Evolutionary conservation across 306 rosid genomes (phyloP).

Genomic region (Ammopiptanthus mongolicus): DNA sequence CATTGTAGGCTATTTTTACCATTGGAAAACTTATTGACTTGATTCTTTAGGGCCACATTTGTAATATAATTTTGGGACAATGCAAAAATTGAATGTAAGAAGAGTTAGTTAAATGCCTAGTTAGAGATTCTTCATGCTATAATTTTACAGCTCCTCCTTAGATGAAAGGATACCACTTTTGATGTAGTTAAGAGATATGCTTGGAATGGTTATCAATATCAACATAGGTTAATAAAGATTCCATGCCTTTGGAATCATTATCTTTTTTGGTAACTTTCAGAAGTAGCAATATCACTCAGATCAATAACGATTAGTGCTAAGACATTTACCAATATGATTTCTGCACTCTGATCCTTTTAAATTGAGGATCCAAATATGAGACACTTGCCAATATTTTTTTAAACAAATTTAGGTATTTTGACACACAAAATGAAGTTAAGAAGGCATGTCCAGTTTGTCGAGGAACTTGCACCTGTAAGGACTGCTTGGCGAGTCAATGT

Average conservation of each 20-base stretch:
- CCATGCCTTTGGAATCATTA: neutral
- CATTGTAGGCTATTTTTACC: neutral
- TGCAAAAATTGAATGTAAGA: conserved; percentile 17
- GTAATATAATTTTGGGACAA: neutral
- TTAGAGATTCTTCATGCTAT: neutral
- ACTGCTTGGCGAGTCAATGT: conserved; percentile 56
- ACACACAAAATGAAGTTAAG: conserved; percentile 71
- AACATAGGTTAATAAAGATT: neutral
- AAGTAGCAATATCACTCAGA: neutral
- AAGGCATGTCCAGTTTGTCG: conserved; percentile 92
- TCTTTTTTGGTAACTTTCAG: neutral
- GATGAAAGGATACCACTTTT: neutral
- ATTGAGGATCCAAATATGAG: conserved; percentile 3
- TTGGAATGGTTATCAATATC: neutral
- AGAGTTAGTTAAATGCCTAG: neutral
- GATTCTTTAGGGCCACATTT: neutral
- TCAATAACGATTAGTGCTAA: neutral
- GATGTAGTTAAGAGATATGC: neutral
- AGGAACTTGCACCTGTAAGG: conserved; percentile 80
- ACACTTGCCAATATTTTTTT: conserved; percentile 16
- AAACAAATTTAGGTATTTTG: conserved; percentile 58
- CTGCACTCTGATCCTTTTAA: conserved; percentile 6
- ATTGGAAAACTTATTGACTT: neutral
- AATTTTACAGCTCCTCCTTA: neutral
- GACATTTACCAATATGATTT: conserved; percentile 3